These are phyloP conservation scores for Eimeria sp. DNA, from an alignment of 169 alveolate species.

Conservation along the genomic window DNA sequence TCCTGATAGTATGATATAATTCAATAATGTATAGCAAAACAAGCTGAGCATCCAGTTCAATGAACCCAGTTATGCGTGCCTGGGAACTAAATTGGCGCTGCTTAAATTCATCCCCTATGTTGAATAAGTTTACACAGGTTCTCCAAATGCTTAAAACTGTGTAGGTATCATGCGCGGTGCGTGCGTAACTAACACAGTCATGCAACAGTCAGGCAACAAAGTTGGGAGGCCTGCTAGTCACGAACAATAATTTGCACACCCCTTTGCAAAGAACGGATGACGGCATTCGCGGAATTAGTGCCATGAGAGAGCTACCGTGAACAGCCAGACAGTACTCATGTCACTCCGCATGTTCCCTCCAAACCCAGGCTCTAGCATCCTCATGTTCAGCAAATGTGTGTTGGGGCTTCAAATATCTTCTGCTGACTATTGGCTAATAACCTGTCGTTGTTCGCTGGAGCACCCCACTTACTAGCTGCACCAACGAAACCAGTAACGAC, in stretches of 20 bases:
- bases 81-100: not conserved
- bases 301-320: not conserved
- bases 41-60: not conserved
- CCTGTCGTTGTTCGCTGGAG: not conserved
- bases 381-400: too few species aligned
- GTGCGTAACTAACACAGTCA: not conserved
- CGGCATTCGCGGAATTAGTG: not conserved
- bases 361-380: too few species aligned
- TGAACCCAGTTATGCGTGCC: not conserved
- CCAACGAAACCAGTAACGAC: not conserved
- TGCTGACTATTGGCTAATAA: not conserved
- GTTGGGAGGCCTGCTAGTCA: not conserved
- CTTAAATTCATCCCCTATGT: not conserved
- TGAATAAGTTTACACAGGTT: not conserved
- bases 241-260: not conserved
- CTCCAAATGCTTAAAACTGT: too few species aligned
- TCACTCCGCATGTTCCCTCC: too few species aligned
- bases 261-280: not conserved
- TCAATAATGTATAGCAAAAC: not conserved
- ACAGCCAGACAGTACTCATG: too few species aligned
- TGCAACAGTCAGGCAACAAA: not conserved
- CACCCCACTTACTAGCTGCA: conserved; percentile 2
- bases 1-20: not conserved
- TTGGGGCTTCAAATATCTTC: too few species aligned
- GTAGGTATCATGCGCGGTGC: not conserved